Percentiles rank a stretch among this genome's conserved stretches.
Conservation (phyloP, 2,329 filamentous ascomycete genomes). For the Lasiodiplodia hormozganensis region DNA sequence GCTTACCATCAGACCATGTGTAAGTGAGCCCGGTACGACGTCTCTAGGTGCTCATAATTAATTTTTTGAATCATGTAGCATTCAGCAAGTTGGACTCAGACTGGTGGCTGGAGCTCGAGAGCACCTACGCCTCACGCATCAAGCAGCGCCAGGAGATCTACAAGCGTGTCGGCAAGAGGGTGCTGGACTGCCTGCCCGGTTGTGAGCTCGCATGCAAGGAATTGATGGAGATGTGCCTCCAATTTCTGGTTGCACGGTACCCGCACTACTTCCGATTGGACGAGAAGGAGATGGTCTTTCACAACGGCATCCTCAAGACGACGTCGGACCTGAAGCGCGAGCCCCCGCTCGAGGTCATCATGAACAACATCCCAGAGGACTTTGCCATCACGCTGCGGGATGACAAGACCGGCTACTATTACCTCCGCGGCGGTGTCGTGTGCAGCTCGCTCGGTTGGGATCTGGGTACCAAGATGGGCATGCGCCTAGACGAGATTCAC, state of each 20-base stretch:
- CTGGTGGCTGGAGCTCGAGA: constrained; percentile 90
- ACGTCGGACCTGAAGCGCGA: constrained; percentile 66
- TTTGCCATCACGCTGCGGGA: constrained; percentile 79
- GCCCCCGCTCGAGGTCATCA: constrained; percentile 71
- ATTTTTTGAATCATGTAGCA: constrained; percentile 60
- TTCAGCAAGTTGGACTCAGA: constrained; percentile 79
- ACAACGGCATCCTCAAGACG: constrained; percentile 72
- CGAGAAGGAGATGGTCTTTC: constrained; percentile 62
- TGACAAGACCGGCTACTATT: constrained; percentile 73
- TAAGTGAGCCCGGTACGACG: constrained; percentile 47
- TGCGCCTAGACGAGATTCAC: constrained; percentile 75
- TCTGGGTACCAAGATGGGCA: constrained; percentile 74
- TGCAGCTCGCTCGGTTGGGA: constrained; percentile 86
- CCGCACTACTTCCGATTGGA: constrained; percentile 74
- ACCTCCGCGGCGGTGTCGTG: constrained; percentile 76
- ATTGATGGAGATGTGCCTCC: constrained; percentile 83
- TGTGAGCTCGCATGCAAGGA: constrained; percentile 83
- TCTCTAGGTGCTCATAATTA: too few relatives aligned
- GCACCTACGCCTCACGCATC: constrained; percentile 71
- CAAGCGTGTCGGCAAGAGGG: constrained; percentile 65
- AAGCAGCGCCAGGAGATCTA: constrained; percentile 72
- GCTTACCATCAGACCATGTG: constrained; percentile 91
- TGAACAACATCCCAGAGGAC: constrained; percentile 84
- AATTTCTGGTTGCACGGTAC: constrained; percentile 80
- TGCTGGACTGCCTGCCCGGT: constrained; percentile 74